phyloP scores from a whole-genome alignment of 805 yeast species.

The Zygosaccharomyces lentus region DNA sequence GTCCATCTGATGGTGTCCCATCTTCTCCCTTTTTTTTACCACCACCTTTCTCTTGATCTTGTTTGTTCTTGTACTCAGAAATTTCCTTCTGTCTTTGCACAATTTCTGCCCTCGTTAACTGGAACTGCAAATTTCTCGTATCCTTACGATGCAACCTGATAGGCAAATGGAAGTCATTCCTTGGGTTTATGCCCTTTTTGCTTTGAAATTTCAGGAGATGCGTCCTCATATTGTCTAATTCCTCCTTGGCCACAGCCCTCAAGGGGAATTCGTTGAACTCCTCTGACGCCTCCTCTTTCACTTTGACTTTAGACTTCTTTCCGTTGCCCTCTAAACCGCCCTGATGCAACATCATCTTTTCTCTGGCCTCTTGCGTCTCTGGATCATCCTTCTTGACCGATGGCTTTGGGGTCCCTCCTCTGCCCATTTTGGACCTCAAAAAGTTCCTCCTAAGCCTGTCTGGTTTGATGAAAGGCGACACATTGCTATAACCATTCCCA shows the following conservation, averaged over 20 bases:
- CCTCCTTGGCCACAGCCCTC: constrained; percentile 68
- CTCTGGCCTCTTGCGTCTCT: constrained; percentile 27
- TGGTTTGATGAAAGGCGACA: constrained; percentile 37
- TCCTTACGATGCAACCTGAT: constrained; percentile 88
- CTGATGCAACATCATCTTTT: constrained; percentile 21
- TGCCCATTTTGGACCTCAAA: constrained; percentile 28
- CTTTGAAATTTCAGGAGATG: constrained; percentile 81
- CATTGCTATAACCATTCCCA: constrained; percentile 20
- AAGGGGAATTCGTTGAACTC: constrained; percentile 44
- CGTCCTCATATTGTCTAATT: constrained; percentile 65
- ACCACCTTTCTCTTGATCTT: constrained; percentile 36
- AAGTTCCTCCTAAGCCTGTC: constrained; percentile 36
- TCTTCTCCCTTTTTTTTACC: constrained; percentile 13
- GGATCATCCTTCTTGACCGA: constrained; percentile 35
- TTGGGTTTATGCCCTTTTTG: constrained; percentile 66
- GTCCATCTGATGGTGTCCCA: constrained; percentile 16
- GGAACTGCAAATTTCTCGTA: constrained; percentile 86
- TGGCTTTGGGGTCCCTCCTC: constrained; percentile 20
- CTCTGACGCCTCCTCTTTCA: constrained; percentile 26
- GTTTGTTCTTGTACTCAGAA: constrained; percentile 34
- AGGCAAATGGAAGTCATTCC: constrained; percentile 69
- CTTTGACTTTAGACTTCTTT: constrained; percentile 8
- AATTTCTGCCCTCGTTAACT: constrained; percentile 70
- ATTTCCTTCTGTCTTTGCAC: constrained; percentile 56
- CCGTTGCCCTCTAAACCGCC: constrained; percentile 14